Evolutionary conservation across 2,329 filamentous ascomycete species (phyloP), one percentile per base, ranked within the genome.

Genomic region (Raffaelea ambrosiae): DNA sequence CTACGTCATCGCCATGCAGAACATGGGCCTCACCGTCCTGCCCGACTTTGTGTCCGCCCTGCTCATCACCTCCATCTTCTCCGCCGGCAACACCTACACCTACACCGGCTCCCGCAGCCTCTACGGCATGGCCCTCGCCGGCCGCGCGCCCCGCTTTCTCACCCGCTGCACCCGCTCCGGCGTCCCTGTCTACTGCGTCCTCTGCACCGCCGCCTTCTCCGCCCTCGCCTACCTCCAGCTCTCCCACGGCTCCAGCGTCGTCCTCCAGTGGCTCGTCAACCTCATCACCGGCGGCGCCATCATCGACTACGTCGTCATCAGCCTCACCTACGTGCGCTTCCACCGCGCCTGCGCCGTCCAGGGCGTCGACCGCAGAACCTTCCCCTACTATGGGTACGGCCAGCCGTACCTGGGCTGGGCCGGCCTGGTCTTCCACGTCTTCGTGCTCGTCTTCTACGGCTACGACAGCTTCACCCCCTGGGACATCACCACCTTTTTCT

Each of bases 1-100:
- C 29, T 69, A 69, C 51, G 68, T 72, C 11, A 61, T 74, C 22
- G 74, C 76, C 11, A 79, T 79, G 69, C 66, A 71, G 46, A 63
- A 71, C 13, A 63, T 79, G 2, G 63, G 68, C 4, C 74, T 81
- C 48, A 57, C 58, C 4, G 59, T 72, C 3, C 60, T 81, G 2
- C 75, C 74, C 20, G 66, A 78, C 54, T 73, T 80, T 36, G 76
- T 82, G 60, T 82, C 82, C 57, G 77, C 73, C 3, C 65, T 81
- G 56, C 67, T 83, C n/a, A 68, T 82, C 29, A 72, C 72, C 10
- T 74, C 77, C 38, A 76, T 76, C 5, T 73, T 81, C 51, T 77
- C 72, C 38, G 78, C 78, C 4, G 77, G 77, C 3, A 81, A 81
- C 63, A 78, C 74, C 33, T 80, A 80, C 58, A 72, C 79, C 53